Evolutionary conservation across 192 early-diverging fungal genomes (phyloP).

Genomic region (Piromyces finnis): DNA sequence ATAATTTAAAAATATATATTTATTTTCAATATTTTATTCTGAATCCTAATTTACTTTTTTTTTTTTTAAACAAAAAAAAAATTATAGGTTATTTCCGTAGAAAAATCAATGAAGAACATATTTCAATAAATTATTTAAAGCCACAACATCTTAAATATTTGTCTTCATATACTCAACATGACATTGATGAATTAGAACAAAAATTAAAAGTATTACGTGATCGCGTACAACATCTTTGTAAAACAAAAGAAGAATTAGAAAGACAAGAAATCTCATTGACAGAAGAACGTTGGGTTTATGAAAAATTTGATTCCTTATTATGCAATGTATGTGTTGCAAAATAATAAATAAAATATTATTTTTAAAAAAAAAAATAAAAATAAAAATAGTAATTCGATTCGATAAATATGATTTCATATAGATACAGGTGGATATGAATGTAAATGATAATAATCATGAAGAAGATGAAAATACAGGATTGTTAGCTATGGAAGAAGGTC

Average conservation of each 20-base stretch:
- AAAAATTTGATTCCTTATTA: neutral
- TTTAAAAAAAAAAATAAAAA: too few species aligned
- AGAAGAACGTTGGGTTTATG: neutral
- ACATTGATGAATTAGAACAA: neutral
- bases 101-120: neutral
- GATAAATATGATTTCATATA: neutral
- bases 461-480: neutral
- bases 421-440: neutral
- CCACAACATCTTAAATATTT: neutral
- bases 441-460: neutral
- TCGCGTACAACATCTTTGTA: neutral
- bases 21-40: too few species aligned
- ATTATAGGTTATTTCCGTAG: neutral
- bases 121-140: neutral
- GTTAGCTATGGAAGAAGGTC: neutral
- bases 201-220: neutral
- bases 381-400: too few species aligned
- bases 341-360: neutral
- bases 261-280: neutral
- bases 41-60: too few species aligned
- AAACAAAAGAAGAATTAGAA: neutral
- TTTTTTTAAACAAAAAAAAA: too few species aligned
- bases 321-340: neutral
- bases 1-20: too few species aligned
- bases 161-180: neutral